These are phyloP conservation scores for Jasminum sambac DNA, from an alignment of 257 asterid genomes.

Conservation along the genomic window DNA sequence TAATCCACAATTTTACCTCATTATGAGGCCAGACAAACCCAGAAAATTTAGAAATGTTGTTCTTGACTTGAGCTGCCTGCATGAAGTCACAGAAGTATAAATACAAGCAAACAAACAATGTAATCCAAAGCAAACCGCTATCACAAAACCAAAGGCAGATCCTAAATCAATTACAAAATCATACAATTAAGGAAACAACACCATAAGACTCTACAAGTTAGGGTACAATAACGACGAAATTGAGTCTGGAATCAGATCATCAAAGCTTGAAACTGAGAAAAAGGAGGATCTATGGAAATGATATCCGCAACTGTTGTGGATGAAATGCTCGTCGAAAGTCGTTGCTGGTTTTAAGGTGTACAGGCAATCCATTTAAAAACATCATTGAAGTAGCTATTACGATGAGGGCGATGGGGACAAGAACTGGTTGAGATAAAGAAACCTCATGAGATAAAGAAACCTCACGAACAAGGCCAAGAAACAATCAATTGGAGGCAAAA, in stretches of 20 bases:
- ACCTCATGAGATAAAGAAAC: too few species aligned
- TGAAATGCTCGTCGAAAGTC: neutral
- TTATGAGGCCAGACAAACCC: constrained; percentile 91
- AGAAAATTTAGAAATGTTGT: constrained; percentile 75
- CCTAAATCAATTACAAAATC: neutral
- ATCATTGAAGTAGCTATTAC: neutral
- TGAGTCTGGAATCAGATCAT: neutral
- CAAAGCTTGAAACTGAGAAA: neutral
- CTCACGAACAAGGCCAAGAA: neutral
- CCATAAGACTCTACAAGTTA: neutral
- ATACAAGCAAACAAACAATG: neutral
- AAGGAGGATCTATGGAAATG: neutral
- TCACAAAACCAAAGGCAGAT: neutral
- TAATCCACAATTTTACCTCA: constrained; percentile 49
- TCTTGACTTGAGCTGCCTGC: constrained; percentile 85
- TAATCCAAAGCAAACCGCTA: neutral
- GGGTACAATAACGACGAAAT: neutral
- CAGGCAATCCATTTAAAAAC: neutral
- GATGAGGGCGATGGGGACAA: neutral
- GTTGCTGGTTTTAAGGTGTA: too few species aligned
- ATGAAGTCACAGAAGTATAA: constrained; percentile 23
- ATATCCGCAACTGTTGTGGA: neutral
- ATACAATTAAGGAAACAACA: neutral
- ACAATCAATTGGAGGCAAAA: neutral
- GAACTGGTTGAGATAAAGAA: neutral